These are phyloP conservation scores for Mikania micrantha DNA, from an alignment of 129 eudicot species.

Conservation along the genomic window DNA sequence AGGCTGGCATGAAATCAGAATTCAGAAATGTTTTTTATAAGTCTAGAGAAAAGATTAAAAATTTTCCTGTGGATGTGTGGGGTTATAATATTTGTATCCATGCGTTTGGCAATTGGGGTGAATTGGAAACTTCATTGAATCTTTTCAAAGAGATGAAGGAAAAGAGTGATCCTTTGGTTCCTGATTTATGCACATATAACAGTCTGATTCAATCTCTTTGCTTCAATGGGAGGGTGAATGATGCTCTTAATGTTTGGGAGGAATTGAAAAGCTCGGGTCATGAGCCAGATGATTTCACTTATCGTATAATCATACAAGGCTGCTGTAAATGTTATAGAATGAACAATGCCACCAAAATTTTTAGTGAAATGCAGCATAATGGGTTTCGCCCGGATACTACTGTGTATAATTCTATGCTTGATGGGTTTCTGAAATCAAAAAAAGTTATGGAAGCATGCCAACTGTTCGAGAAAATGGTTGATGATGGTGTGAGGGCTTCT, in stretches of 20 bases:
- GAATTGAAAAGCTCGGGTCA: constrained; percentile 85
- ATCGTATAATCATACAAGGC: constrained; percentile 80
- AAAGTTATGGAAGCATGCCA: constrained; percentile 73
- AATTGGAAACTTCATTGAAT: constrained; percentile 50
- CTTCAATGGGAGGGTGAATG: constrained; percentile 66
- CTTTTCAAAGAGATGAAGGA: constrained; percentile 88
- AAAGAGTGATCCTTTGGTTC: constrained; percentile 29
- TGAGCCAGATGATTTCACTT: constrained; percentile 74
- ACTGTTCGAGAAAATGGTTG: constrained; percentile 80
- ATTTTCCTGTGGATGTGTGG: constrained; percentile 52
- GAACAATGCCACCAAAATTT: constrained; percentile 57
- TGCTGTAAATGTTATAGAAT: constrained; percentile 69
- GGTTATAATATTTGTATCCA: constrained; percentile 89
- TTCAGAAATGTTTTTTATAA: constrained; percentile 47
- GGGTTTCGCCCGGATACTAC: constrained; percentile 62
- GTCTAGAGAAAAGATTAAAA: constrained; percentile 36
- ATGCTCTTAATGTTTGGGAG: constrained; percentile 75
- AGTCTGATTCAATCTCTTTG: constrained; percentile 79
- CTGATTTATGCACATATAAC: constrained; percentile 86
- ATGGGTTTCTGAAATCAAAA: constrained; percentile 73
- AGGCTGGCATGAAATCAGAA: constrained; percentile 47
- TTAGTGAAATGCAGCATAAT: constrained; percentile 71
- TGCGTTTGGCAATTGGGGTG: constrained; percentile 88
- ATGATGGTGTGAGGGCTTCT: constrained; percentile 66
- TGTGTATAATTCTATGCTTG: constrained; percentile 75